A percentile compares a stretch with the other conserved stretches of the same genome.
phyloP scores from a whole-genome alignment of 352 stramenopile species.

The Phytophthora uliginosa region DNA sequence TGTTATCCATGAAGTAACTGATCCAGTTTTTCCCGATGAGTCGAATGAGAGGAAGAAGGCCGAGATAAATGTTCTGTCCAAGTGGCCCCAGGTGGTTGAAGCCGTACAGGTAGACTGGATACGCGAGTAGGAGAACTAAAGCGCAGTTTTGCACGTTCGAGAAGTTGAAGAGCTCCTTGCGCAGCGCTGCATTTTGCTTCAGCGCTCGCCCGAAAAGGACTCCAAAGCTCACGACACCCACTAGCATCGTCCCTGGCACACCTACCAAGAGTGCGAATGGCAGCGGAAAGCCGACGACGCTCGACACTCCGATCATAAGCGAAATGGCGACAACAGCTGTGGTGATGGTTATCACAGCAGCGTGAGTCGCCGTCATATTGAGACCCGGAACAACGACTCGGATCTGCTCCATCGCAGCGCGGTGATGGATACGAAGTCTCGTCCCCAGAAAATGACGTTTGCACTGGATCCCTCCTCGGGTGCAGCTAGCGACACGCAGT shows the following conservation, averaged over 20 bases:
- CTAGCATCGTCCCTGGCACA: neutral
- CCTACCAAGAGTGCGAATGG: neutral
- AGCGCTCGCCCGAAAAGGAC: neutral
- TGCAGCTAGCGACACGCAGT: neutral
- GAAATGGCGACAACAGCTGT: neutral
- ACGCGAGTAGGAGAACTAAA: neutral
- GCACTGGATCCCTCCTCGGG: neutral
- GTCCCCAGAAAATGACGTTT: neutral
- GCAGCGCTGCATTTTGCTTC: neutral
- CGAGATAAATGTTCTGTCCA: neutral
- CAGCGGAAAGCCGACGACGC: neutral
- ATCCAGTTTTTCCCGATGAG: neutral
- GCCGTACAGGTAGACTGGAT: neutral
- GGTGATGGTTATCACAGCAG: neutral
- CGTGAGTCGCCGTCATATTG: neutral
- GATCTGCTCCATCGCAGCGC: neutral
- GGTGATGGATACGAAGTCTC: neutral
- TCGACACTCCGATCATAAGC: neutral
- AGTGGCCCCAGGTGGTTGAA: neutral
- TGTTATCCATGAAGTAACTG: neutral
- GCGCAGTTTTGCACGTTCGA: neutral
- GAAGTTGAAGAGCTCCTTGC: neutral
- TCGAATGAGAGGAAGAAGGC: neutral
- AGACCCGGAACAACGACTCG: neutral
- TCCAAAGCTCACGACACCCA: neutral